Base-by-base conservation (phyloP, 345 rosid genomes). In the Boechera retrofracta region DNA sequence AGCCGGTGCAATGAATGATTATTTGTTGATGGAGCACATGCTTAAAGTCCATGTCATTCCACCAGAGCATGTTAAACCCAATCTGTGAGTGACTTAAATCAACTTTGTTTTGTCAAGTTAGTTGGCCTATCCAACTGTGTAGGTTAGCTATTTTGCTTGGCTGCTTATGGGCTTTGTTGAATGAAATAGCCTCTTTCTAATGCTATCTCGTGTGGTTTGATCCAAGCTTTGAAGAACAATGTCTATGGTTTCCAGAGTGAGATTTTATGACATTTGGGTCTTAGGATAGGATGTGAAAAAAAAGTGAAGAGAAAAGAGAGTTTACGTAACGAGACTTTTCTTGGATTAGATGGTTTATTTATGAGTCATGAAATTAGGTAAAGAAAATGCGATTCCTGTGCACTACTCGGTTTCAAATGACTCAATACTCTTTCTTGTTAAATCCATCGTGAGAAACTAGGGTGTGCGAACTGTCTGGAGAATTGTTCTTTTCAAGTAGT, bases 1-100 rank as follows among this genome's bases (percentile, higher is more conserved):
- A 15, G 97, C 99, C 32, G 98, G 89, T 57, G 86, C 89, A 35
- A 92, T 95, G 99, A 85, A 91, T 80, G 81, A 90, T 64, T 91
- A 95, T 79, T 82, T 92, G 73, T 79, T 95, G 85, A 87, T 87
- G 42, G 98, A 95, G 86, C 94, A 89, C 79, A 81, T 92, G 71
- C 74, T 95, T 84, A 94, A 92, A 80, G 94, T 92, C 51, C 86
- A 80, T 83, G 84, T 85, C 49, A 72, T 95, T 59, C 87, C 87
- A 65, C 87, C 86, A 3, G 93, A 89, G 75, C 56, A 85, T 67
- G 92, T 95, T 71, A 94, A 89, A 79, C 94, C 97, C 5, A 92
- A 86, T 67, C 36, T 95, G 99, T 95, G 83, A 90, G 86, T 47
- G 21, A 35, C 63, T 35, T 28, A 0, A 59, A 39, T 60, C 21